Conservation (phyloP, 495 filamentous ascomycete genomes). For the Evansstolkia leycettana region DNA sequence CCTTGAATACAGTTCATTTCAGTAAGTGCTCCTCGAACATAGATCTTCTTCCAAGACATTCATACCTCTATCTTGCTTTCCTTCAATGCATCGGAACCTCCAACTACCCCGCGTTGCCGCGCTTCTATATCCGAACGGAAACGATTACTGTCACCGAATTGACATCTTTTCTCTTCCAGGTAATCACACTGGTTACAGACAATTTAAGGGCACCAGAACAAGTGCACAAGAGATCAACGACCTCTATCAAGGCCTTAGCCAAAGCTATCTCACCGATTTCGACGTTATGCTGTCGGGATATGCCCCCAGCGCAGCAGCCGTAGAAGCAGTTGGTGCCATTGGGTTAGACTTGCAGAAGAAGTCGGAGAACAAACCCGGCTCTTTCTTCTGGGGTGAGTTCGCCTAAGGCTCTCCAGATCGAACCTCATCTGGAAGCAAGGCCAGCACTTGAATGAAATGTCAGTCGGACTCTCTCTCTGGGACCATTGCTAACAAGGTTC, state of each 20-base stretch:
- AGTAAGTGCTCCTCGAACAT: slow-evolving; percentile 42
- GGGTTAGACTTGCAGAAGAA: slow-evolving; percentile 65
- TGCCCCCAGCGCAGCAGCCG: slow-evolving; percentile 68
- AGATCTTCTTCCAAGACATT: too few species aligned
- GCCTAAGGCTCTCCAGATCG: neutral
- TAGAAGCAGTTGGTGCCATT: slow-evolving; percentile 75
- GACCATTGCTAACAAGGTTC: slow-evolving; percentile 1
- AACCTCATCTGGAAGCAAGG: too few species aligned
- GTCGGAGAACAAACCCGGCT: slow-evolving; percentile 49
- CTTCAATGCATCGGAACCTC: neutral
- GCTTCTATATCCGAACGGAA: slow-evolving; percentile 1
- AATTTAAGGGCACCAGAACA: slow-evolving; percentile 70
- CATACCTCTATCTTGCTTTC: slow-evolving; percentile 4
- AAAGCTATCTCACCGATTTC: slow-evolving; percentile 73
- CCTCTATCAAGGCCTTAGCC: slow-evolving; percentile 71
- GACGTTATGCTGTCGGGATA: slow-evolving; percentile 91
- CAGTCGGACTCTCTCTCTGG: neutral
- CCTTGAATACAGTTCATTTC: slow-evolving; percentile 91
- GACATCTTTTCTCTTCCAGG: too few species aligned
- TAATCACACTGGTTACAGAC: slow-evolving; percentile 85
- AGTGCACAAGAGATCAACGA: slow-evolving; percentile 73
- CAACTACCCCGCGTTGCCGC: neutral
- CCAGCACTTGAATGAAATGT: too few species aligned
- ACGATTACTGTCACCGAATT: too few species aligned
- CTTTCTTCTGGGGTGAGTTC: slow-evolving; percentile 78